Evolutionary conservation across 345 rosid genomes (phyloP).

Genomic region (Moricandia moricandioides): DNA sequence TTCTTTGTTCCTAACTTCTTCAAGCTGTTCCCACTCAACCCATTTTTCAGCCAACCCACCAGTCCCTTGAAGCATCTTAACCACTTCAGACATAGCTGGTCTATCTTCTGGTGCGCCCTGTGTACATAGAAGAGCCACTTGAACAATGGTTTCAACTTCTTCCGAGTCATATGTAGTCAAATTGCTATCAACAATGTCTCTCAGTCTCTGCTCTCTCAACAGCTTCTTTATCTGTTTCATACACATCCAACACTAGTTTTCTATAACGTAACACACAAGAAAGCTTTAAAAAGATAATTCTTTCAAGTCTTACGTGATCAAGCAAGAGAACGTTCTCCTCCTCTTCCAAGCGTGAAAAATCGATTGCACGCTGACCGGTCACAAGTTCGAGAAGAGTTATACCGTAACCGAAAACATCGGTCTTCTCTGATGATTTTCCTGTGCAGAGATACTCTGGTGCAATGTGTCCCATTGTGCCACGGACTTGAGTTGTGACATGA

Average conservation of each 20-base stretch:
- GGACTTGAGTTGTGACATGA: conserved; percentile 82
- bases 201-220: conserved; percentile 63
- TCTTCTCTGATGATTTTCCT: conserved; percentile 82
- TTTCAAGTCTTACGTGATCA: conserved; percentile 66
- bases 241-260: conserved; percentile 16
- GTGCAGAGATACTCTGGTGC: conserved; percentile 91
- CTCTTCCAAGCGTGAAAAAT: conserved; percentile 78
- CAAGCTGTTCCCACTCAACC: conserved; percentile 70
- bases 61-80: conserved; percentile 69
- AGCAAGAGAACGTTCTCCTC: conserved; percentile 89
- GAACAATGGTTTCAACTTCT: conserved; percentile 72
- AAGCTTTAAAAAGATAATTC: not conserved
- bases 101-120: conserved; percentile 79
- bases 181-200: conserved; percentile 70
- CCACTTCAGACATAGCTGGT: conserved; percentile 71
- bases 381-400: conserved; percentile 86
- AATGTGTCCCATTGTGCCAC: conserved; percentile 94
- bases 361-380: conserved; percentile 88
- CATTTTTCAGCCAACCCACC: conserved; percentile 74
- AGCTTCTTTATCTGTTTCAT: conserved; percentile 64
- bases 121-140: conserved; percentile 79
- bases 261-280: not conserved
- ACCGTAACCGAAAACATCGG: conserved; percentile 91
- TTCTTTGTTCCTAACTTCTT: conserved; percentile 59
- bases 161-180: conserved; percentile 46